Conservation (phyloP, 371 early-diverging fungal species). For the Neoconidiobolus thromboides region DNA sequence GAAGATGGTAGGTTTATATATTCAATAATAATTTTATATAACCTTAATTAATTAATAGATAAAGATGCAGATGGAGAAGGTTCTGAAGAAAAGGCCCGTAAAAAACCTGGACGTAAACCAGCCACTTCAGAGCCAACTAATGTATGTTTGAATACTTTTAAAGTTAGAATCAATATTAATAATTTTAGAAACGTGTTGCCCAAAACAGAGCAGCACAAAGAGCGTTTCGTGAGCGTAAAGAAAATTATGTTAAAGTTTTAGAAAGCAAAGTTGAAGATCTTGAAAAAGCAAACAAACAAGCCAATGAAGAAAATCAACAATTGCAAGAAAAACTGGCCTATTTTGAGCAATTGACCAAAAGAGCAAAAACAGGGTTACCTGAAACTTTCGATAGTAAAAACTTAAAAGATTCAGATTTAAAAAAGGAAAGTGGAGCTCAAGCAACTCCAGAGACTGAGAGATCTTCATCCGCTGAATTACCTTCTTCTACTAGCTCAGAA, state of each 20-base stretch:
- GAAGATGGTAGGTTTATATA: no score
- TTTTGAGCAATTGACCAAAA: not conserved
- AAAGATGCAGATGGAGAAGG: no score
- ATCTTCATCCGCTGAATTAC: no score
- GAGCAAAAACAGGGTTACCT: not conserved
- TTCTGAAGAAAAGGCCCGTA: conserved; percentile 6
- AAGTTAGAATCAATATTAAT: not conserved
- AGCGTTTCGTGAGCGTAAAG: conserved; percentile 57
- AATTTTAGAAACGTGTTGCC: conserved; percentile 39
- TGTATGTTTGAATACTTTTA: not conserved
- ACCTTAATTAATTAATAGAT: no score
- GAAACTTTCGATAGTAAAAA: no score
- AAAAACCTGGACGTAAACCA: conserved; percentile 35
- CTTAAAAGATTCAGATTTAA: no score
- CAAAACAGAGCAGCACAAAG: conserved; percentile 63
- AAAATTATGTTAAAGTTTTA: conserved; percentile 36
- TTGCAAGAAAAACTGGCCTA: conserved; percentile 4
- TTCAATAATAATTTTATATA: no score
- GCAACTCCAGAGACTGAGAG: no score
- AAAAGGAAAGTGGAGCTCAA: no score
- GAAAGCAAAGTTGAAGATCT: conserved; percentile 25
- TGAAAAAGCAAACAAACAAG: conserved; percentile 16
- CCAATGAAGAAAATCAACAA: conserved; percentile 17
- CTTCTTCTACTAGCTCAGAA: no score
- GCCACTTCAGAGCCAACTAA: conserved; percentile 14